A percentile compares a stretch with the other conserved stretches of the same genome.
Conservation (phyloP, 2,329 filamentous ascomycete species). For the Elsinoe fawcettii region DNA sequence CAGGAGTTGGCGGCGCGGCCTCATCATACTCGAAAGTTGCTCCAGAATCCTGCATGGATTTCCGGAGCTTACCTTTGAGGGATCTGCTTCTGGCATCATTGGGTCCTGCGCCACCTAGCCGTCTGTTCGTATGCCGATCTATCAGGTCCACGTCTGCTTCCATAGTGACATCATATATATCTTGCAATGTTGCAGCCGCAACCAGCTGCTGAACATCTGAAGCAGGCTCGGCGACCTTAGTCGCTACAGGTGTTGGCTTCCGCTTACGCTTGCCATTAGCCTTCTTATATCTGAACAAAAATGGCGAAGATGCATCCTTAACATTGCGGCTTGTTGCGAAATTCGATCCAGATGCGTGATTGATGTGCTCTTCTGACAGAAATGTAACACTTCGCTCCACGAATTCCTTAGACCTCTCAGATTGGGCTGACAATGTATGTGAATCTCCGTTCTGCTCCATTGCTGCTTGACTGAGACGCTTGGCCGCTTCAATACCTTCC, state of each 20-base stretch:
- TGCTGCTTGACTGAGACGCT: slow-evolving; percentile 12
- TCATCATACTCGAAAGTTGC: slow-evolving; percentile 17
- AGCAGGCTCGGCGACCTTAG: not conserved
- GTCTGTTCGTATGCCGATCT: not conserved
- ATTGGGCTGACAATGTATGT: not conserved
- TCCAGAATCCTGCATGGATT: slow-evolving; percentile 23
- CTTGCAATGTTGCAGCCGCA: not conserved
- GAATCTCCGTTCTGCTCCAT: not conserved
- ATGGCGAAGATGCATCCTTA: not conserved
- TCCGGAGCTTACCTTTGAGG: not conserved
- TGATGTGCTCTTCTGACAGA: not conserved
- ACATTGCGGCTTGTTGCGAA: not conserved
- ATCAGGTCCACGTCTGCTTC: not conserved
- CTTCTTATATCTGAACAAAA: slow-evolving; percentile 11
- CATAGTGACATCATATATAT: slow-evolving; percentile 1
- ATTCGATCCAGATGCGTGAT: no score
- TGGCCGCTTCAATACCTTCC: slow-evolving; percentile 4
- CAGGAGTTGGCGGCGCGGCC: not conserved
- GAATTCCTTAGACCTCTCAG: not conserved
- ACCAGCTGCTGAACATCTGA: not conserved
- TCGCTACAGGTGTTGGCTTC: not conserved
- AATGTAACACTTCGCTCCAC: not conserved
- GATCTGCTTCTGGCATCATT: not conserved
- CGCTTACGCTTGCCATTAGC: not conserved
- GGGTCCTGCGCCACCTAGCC: not conserved